Evolutionary conservation across 2,329 filamentous ascomycete species (phyloP).

Genomic region (Cadophora luteo-olivacea): DNA sequence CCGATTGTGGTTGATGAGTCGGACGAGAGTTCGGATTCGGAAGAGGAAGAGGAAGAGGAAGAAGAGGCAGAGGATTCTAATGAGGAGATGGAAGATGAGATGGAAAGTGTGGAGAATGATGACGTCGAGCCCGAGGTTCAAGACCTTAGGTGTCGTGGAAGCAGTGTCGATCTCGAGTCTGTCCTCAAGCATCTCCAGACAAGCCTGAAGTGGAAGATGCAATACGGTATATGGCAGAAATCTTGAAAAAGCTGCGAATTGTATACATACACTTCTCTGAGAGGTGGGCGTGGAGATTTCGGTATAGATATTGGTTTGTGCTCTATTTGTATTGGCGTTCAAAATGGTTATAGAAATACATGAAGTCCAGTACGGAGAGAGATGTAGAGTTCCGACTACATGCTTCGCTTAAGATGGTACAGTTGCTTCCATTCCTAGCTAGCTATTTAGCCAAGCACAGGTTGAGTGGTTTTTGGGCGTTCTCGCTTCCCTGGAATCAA

Average conservation of each 20-base stretch:
- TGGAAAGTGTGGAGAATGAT: not conserved
- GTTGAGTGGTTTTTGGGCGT: no score
- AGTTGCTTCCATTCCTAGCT: no score
- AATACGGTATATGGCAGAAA: not conserved
- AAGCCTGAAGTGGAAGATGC: not conserved
- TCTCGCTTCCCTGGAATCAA: not conserved
- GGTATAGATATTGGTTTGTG: no score
- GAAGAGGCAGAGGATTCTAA: no score
- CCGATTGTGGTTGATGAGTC: not conserved
- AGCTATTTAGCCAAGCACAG: no score
- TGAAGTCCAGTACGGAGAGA: no score
- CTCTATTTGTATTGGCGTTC: not conserved
- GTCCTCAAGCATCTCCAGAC: not conserved
- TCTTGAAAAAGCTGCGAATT: no score
- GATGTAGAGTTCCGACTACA: no score
- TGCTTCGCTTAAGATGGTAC: no score
- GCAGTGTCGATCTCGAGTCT: not conserved
- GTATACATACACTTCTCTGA: no score
- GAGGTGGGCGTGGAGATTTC: no score
- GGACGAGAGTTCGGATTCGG: not conserved
- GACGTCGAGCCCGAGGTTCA: not conserved
- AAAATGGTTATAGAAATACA: not conserved
- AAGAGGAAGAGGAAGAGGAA: no score
- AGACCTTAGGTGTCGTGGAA: not conserved
- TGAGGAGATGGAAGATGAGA: not conserved